Conservation (phyloP, 139 green algal genomes). For the Pleodorina starrii region DNA sequence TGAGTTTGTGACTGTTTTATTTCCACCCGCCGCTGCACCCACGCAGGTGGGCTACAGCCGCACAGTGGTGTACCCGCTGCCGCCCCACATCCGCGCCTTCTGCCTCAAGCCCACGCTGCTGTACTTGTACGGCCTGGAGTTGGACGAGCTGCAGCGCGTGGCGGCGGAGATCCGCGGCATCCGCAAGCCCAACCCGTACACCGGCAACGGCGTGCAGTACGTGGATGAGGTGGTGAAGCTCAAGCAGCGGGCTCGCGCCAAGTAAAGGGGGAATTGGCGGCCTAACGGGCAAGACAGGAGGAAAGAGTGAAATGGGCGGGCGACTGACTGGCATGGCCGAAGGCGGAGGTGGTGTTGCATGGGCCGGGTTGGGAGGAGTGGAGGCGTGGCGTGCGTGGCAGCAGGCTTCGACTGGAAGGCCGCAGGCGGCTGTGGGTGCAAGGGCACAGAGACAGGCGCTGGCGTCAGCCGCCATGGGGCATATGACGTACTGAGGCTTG, state of each 20-base stretch:
- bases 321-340: no score
- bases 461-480: no score
- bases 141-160: constrained; percentile 44
- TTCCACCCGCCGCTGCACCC: no score
- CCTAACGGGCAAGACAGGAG: no score
- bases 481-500: no score
- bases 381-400: no score
- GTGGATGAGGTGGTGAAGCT: constrained; percentile 62
- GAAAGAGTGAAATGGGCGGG: no score
- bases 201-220: constrained; percentile 72
- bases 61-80: constrained; percentile 65
- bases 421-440: no score
- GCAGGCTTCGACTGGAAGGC: no score
- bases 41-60: constrained; percentile 65
- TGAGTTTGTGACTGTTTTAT: neutral
- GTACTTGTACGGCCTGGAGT: constrained; percentile 71
- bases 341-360: no score
- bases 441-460: no score
- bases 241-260: constrained; percentile 61
- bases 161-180: constrained; percentile 60
- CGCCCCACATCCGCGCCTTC: constrained; percentile 66
- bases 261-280: constrained; percentile 52
- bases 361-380: no score
- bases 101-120: constrained; percentile 70
- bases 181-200: constrained; percentile 74